Conservation (phyloP, 2,329 filamentous ascomycete species). For the Ophiostoma sp. region DNA sequence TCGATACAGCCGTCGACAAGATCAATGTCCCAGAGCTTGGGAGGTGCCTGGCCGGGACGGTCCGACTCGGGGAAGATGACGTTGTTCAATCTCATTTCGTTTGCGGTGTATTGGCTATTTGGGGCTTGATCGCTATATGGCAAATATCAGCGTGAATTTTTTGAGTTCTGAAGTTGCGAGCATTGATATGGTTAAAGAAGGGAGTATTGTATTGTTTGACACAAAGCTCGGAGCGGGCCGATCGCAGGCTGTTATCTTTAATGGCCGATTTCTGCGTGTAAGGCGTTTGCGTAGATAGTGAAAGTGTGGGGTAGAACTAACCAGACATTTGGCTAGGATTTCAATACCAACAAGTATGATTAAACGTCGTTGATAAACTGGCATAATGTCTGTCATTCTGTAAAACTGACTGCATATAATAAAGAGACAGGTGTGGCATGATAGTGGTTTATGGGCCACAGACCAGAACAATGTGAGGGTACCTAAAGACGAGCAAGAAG, state of each 20-base stretch:
- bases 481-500: not conserved
- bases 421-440: not conserved
- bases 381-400: not conserved
- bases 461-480: not conserved
- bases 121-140: not conserved
- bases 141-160: not conserved
- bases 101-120: not conserved
- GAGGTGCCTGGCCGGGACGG: not conserved
- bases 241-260: not conserved
- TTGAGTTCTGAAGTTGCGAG: not conserved
- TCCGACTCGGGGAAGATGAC: constrained; percentile 23
- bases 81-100: constrained; percentile 22
- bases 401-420: not conserved
- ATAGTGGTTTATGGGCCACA: not conserved
- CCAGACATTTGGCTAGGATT: no score
- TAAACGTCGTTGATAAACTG: not conserved
- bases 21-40: constrained; percentile 22
- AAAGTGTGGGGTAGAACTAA: not conserved
- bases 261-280: not conserved
- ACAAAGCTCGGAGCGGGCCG: not conserved
- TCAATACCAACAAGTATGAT: not conserved
- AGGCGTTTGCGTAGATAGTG: not conserved
- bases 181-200: not conserved
- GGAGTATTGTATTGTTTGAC: not conserved
- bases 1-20: constrained; percentile 23